phyloP scores from a whole-genome alignment of 371 early-diverging fungal species.

The Coemansia sp. region DNA sequence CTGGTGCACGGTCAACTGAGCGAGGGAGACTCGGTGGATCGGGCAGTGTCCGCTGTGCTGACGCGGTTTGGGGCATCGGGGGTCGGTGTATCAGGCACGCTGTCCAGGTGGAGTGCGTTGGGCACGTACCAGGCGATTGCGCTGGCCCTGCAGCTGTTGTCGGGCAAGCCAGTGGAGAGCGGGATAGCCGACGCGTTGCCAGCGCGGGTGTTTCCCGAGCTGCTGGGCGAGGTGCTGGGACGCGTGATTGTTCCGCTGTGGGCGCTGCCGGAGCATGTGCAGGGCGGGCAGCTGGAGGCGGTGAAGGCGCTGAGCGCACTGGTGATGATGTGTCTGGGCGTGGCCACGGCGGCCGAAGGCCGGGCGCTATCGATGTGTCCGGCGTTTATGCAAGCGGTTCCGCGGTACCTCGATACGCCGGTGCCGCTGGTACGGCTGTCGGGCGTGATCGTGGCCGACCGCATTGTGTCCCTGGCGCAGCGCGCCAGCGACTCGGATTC shows the following conservation, averaged over 20 bases:
- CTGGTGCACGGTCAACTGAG: conserved; percentile 11
- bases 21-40: background rate
- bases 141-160: conserved; percentile 28
- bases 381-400: conserved; percentile 33
- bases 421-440: conserved; percentile 26
- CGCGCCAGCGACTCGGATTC: background rate
- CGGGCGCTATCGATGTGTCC: conserved; percentile 15
- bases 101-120: conserved; percentile 1
- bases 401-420: conserved; percentile 37
- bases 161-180: conserved; percentile 12
- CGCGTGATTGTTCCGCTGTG: conserved; percentile 26
- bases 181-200: background rate
- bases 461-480: conserved; percentile 4
- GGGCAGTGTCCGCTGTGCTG: conserved; percentile 18
- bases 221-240: conserved; percentile 10
- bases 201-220: conserved; percentile 6
- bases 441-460: conserved; percentile 39
- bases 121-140: conserved; percentile 21
- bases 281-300: conserved; percentile 6
- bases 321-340: conserved; percentile 24
- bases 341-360: conserved; percentile 9
- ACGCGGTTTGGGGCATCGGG: conserved; percentile 1
- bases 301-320: conserved; percentile 22
- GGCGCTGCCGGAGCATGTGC: conserved; percentile 21
- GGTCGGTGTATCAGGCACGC: conserved; percentile 1